Evolutionary conservation across 1,284 basidiomycete genomes (phyloP).

Genomic region (Irpex rosettiformis): DNA sequence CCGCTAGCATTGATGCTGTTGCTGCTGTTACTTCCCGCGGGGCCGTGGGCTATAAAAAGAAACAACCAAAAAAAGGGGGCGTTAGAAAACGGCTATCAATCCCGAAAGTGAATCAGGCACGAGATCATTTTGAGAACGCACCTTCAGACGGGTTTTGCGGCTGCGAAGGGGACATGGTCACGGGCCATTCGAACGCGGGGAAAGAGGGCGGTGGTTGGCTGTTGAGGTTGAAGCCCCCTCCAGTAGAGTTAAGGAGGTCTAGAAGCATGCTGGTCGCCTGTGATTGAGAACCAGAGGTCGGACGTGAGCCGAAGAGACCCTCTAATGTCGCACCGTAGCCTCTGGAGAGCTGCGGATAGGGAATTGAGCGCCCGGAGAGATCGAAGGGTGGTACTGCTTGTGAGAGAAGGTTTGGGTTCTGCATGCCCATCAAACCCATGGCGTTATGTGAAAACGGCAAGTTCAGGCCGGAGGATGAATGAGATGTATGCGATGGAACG

Average conservation of each 20-base stretch:
- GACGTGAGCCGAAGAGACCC: not conserved
- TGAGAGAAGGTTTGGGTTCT: not conserved
- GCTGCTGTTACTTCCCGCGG: not conserved
- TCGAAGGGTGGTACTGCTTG: slow-evolving; percentile 3
- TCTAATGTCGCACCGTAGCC: not conserved
- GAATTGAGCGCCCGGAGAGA: slow-evolving; percentile 1
- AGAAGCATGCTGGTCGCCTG: slow-evolving; percentile 14
- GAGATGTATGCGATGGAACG: not conserved
- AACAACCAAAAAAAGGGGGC: not conserved
- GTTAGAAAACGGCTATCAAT: not conserved
- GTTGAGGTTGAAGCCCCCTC: not conserved
- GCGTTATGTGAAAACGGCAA: slow-evolving; percentile 1
- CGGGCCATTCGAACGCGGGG: slow-evolving; percentile 12
- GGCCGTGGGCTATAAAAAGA: not conserved
- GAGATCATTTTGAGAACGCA: not conserved
- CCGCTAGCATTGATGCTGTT: not conserved
- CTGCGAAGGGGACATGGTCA: not conserved
- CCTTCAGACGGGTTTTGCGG: slow-evolving; percentile 1
- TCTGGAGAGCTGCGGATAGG: not conserved
- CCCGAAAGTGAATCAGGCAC: not conserved
- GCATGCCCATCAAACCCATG: slow-evolving; percentile 5
- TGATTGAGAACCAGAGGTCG: slow-evolving; percentile 1
- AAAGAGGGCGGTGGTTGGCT: not conserved
- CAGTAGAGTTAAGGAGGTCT: slow-evolving; percentile 9
- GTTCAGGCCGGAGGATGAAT: not conserved